phyloP scores from a whole-genome alignment of 148 eudicot genomes.

The Agrostemma githago region DNA sequence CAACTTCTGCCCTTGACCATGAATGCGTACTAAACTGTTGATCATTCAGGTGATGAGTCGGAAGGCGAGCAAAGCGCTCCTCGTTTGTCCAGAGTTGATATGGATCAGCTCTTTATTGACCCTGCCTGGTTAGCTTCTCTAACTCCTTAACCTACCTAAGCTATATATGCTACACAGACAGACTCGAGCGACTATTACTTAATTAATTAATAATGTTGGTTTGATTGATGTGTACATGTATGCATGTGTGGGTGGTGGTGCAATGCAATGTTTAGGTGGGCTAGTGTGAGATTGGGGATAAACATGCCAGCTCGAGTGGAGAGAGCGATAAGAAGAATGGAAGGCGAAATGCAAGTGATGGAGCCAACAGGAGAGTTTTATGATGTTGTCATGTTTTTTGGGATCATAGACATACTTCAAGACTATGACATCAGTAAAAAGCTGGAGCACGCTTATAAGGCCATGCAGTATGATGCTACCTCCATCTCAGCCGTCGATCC shows the following conservation, averaged over 20 bases:
- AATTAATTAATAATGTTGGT: not conserved
- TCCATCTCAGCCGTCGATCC: constrained; percentile 90
- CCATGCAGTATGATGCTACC: constrained; percentile 79
- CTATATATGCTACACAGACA: not conserved
- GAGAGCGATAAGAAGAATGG: constrained; percentile 47
- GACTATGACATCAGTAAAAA: constrained; percentile 94
- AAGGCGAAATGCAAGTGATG: constrained; percentile 48
- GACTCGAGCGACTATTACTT: not conserved
- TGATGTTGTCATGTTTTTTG: constrained; percentile 86
- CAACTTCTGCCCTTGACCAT: not conserved
- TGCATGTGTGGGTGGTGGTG: not conserved
- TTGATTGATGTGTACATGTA: not conserved
- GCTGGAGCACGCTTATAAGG: constrained; percentile 90
- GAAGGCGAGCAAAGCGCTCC: constrained; percentile 42
- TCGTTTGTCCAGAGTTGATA: constrained; percentile 44
- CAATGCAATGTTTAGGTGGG: constrained; percentile 42
- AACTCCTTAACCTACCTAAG: not conserved
- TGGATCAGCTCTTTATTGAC: constrained; percentile 21
- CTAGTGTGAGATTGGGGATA: constrained; percentile 62
- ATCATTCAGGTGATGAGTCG: constrained; percentile 38
- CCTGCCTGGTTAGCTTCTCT: constrained; percentile 32
- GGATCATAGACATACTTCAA: constrained; percentile 92
- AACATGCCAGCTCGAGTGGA: constrained; percentile 95
- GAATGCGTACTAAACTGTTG: not conserved
- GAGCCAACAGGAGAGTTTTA: constrained; percentile 85